Conservation (phyloP, 345 rosid species). For the Geranium brycei region DNA sequence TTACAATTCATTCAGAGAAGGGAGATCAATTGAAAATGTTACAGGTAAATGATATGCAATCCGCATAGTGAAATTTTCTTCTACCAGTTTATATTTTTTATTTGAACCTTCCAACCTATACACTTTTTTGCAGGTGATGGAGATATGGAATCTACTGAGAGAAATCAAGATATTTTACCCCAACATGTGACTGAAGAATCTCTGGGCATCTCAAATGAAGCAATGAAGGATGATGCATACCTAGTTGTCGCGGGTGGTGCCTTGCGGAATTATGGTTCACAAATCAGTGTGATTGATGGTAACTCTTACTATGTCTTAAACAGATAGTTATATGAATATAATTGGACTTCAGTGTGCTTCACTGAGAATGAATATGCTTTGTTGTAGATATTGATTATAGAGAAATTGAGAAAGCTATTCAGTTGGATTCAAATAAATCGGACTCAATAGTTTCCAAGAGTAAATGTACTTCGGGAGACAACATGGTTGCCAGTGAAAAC, state of each 20-base stretch:
- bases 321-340: background rate
- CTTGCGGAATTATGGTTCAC: conserved; percentile 12
- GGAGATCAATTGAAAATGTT: conserved; percentile 25
- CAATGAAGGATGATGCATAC: conserved; percentile 10
- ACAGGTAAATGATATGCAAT: conserved; percentile 18
- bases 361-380: background rate
- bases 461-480: too few relatives aligned
- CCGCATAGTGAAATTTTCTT: background rate
- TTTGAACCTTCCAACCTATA: conserved; percentile 4
- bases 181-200: conserved; percentile 15
- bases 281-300: conserved; percentile 14
- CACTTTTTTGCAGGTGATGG: conserved; percentile 18
- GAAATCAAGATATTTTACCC: conserved; percentile 20
- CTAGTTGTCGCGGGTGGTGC: conserved; percentile 10
- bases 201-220: conserved; percentile 17
- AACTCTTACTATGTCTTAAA: conserved; percentile 1
- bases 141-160: conserved; percentile 29
- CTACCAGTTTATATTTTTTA: conserved; percentile 1
- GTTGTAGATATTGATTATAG: background rate
- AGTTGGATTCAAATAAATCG: background rate
- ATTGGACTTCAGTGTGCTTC: background rate
- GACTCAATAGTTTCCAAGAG: too few relatives aligned
- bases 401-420: background rate
- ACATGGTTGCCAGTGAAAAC: too few relatives aligned
- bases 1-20: conserved; percentile 28